Conservation (phyloP, 208 protist species). For the Wallacemonas sp. region DNA sequence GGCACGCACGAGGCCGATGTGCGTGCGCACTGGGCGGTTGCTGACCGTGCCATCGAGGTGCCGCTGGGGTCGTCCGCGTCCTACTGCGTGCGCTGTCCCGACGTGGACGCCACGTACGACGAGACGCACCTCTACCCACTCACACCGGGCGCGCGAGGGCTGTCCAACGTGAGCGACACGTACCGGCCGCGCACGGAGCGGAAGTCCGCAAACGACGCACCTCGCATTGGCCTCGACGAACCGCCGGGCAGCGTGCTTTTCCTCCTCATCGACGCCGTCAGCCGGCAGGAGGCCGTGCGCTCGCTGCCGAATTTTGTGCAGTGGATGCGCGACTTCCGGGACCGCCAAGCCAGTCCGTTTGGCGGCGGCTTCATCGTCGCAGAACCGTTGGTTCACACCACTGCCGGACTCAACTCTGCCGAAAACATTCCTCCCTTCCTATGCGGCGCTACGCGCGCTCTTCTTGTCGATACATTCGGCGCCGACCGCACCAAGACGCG, state of each 20-base stretch:
- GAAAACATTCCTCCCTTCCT: not conserved
- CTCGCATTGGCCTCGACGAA: not conserved
- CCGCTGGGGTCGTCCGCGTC: slow-evolving; percentile 38
- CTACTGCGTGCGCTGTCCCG: slow-evolving; percentile 46
- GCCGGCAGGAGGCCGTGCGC: slow-evolving; percentile 50
- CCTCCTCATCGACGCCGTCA: slow-evolving; percentile 60
- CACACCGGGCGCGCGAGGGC: not conserved
- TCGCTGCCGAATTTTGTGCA: slow-evolving; percentile 49
- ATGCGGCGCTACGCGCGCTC: not conserved
- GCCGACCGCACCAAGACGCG: not conserved
- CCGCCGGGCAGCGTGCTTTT: slow-evolving; percentile 53
- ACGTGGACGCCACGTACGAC: slow-evolving; percentile 28
- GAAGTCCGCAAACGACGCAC: not conserved
- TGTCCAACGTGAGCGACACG: not conserved
- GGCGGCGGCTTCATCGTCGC: slow-evolving; percentile 32
- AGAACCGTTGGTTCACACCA: slow-evolving; percentile 43
- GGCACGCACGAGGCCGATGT: slow-evolving; percentile 20
- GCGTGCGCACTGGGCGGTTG: slow-evolving; percentile 27
- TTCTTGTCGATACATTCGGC: not conserved
- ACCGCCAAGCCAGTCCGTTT: not conserved
- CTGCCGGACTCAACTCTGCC: not conserved
- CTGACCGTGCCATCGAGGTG: slow-evolving; percentile 33
- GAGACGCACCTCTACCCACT: slow-evolving; percentile 58
- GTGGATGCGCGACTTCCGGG: slow-evolving; percentile 44
- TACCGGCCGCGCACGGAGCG: too few relatives aligned